Conservation (phyloP, 2,329 filamentous ascomycete genomes). For the Colletotrichum godetiae region DNA sequence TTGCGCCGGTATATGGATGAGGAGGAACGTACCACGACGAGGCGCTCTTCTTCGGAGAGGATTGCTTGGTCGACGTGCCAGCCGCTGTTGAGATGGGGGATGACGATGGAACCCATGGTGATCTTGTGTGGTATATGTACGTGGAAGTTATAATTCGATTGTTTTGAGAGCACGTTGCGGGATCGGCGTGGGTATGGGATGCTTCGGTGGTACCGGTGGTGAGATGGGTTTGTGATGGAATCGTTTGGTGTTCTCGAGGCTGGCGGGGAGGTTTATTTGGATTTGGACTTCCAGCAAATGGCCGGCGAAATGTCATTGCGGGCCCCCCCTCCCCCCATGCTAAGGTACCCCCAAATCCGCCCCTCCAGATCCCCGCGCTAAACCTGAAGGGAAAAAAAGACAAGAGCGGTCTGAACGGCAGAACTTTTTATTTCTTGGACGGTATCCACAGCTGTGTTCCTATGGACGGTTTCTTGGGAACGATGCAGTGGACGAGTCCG, state of each 20-base stretch:
- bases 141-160: background rate
- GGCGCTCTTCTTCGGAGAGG: constrained; percentile 83
- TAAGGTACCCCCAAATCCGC: constrained; percentile 1
- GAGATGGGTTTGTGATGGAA: background rate
- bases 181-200: background rate
- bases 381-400: background rate
- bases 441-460: constrained; percentile 22
- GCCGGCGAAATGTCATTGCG: constrained; percentile 33
- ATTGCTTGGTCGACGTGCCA: constrained; percentile 79
- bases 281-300: background rate
- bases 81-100: constrained; percentile 89
- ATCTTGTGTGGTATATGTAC: background rate
- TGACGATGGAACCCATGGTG: constrained; percentile 82
- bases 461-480: background rate
- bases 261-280: background rate
- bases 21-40: constrained; percentile 76
- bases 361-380: constrained; percentile 33
- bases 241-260: constrained; percentile 10
- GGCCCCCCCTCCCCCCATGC: constrained; percentile 9
- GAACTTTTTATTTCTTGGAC: constrained; percentile 38
- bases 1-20: too few relatives aligned
- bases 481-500: background rate
- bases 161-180: background rate
- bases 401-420: constrained; percentile 33
- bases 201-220: background rate